A percentile compares a stretch with the other conserved stretches of the same genome.
Evolutionary conservation across 1,284 basidiomycete species (phyloP).

Genomic region (Leccinum holopus): DNA sequence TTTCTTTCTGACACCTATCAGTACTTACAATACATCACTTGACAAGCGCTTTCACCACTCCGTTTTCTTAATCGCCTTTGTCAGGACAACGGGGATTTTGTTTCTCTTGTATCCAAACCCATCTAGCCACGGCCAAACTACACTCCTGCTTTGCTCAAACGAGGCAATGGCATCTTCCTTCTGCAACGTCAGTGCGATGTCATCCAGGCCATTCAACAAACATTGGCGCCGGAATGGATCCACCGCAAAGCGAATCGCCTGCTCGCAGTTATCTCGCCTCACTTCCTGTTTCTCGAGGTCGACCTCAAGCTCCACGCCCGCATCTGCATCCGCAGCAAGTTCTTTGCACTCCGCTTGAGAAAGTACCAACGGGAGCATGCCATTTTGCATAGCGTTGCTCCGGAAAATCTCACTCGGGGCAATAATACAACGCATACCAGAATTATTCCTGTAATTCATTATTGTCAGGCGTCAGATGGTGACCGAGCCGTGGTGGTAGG

Average conservation of each 20-base stretch:
- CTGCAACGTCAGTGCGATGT: constrained; percentile 88
- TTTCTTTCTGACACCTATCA: not conserved
- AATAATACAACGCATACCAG: constrained; percentile 91
- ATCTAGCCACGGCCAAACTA: constrained; percentile 91
- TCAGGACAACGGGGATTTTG: constrained; percentile 60
- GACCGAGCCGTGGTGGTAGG: constrained; percentile 1
- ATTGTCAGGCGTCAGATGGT: constrained; percentile 4
- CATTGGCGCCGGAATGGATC: constrained; percentile 92
- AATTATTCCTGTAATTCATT: constrained; percentile 71
- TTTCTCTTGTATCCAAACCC: constrained; percentile 85
- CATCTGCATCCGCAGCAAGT: constrained; percentile 80
- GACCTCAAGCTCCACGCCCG: constrained; percentile 81
- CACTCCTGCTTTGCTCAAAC: constrained; percentile 78
- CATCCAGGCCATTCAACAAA: constrained; percentile 90
- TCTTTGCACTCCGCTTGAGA: constrained; percentile 75
- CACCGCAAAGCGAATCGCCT: constrained; percentile 71
- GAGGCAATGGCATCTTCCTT: constrained; percentile 63
- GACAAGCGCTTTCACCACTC: constrained; percentile 63
- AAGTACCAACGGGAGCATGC: constrained; percentile 86
- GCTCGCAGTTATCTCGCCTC: constrained; percentile 71
- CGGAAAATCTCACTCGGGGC: constrained; percentile 94
- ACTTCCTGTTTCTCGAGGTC: constrained; percentile 90
- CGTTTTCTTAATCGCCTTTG: constrained; percentile 54
- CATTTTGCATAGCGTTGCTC: constrained; percentile 94
- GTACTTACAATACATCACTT: not conserved